Conservation (phyloP, 345 rosid genomes). For the Physaria fendleri region DNA sequence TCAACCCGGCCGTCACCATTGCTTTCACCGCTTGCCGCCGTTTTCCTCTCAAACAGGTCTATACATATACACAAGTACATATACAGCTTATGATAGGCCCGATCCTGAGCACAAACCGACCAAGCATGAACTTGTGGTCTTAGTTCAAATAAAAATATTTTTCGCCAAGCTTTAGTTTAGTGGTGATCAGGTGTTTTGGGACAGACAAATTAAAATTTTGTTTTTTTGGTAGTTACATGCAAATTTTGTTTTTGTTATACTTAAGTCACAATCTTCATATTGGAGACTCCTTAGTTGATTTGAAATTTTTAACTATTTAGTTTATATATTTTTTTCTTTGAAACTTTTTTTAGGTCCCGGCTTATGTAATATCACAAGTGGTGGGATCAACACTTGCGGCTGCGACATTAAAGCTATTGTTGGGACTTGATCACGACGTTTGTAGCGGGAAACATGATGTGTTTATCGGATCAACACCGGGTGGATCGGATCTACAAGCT, state of each 20-base stretch:
- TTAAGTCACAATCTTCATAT: neutral
- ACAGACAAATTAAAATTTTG: too few relatives aligned
- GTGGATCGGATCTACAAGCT: constrained; percentile 60
- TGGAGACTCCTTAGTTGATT: neutral
- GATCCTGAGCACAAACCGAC: too few relatives aligned
- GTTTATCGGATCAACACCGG: constrained; percentile 65
- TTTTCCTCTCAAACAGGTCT: constrained; percentile 73
- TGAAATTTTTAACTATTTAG: neutral
- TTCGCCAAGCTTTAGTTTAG: too few relatives aligned
- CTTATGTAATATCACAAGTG: constrained; percentile 55
- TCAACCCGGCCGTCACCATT: constrained; percentile 89
- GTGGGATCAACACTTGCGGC: constrained; percentile 70
- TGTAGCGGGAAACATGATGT: constrained; percentile 48
- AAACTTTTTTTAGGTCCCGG: constrained; percentile 56
- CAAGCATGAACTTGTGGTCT: too few relatives aligned
- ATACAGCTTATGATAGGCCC: too few relatives aligned
- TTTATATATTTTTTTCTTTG: neutral
- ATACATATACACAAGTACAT: neutral
- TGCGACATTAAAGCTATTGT: constrained; percentile 62
- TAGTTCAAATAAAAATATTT: too few relatives aligned
- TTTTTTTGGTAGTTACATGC: neutral
- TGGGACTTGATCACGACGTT: constrained; percentile 30
- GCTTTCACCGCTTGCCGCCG: constrained; percentile 82
- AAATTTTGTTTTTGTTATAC: neutral
- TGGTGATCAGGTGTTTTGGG: too few relatives aligned